Base-by-base conservation (phyloP, 177 flowering plant genomes). In the Vitis hybrid region DNA sequence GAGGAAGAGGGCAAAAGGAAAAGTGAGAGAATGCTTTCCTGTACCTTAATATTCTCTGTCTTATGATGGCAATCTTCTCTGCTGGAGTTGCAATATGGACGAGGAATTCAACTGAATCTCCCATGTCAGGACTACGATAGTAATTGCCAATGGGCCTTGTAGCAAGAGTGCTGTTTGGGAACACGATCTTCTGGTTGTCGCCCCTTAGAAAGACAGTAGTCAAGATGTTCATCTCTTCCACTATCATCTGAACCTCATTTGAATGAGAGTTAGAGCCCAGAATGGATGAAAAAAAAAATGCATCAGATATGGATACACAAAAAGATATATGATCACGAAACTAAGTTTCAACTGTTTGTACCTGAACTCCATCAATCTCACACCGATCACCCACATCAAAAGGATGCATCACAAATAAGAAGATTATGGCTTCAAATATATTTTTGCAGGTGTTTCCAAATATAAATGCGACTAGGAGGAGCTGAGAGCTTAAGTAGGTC, bases 141-240 rank as follows among this genome's bases (percentile, higher is more conserved):
- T 52, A 92, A 74, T 92, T 92, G 13, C 78, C 49, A 59, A 92
- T 89, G 3, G 86, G 74, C 65, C 75, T 81, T 5, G 79, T 78
- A 11, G 86, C 69, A 9, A 92, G 90, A 64, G 77, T 67, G 11
- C 74, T 82, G 73, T 92, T 92, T 5, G 91, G 92, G 67, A 58
- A 85, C 15, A 78, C 50, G 14, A 89, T 79, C 82, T 86, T 89
- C 76, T 70, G 79, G 75, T 87, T 87, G 80, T 92, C 96, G 30
- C 63, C 78, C 76, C 94, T 84, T 57, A 92, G 73, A 70, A 92
- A 91, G 3, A 92, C 76, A 0, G 97, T 92, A 0, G 89, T 92
- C 67, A 92, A 73, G 58, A 92, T 87, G 81, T 92, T 92, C 95
- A 92, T 92, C 80, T 90, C 97, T 77, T 92, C 97, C 20, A 92